A percentile compares a stretch with the other conserved stretches of the same genome.
These are phyloP conservation scores for Diddensiella caesifluorescens DNA, from an alignment of 805 yeast species.

Conservation along the genomic window DNA sequence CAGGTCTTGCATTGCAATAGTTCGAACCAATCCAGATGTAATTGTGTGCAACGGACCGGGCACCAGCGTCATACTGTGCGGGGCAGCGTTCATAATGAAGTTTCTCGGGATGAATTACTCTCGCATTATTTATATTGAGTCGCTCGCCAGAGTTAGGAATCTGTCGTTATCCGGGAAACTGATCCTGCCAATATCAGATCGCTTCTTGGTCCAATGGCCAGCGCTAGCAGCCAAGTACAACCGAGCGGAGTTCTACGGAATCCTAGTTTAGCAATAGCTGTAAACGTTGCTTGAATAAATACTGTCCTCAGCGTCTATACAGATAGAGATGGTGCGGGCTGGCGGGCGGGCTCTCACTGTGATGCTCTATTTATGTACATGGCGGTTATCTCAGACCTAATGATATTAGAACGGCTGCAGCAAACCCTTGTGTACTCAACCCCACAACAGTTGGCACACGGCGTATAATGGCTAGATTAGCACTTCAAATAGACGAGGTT, in stretches of 20 bases:
- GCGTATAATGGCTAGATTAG: no score
- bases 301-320: no score
- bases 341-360: neutral
- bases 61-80: constrained; percentile 65
- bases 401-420: no score
- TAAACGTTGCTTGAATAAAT: no score
- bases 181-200: constrained; percentile 62
- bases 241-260: constrained; percentile 71
- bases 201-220: constrained; percentile 90
- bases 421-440: no score
- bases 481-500: constrained; percentile 33
- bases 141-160: constrained; percentile 72
- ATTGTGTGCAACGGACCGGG: constrained; percentile 76
- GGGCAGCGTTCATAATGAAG: constrained; percentile 46
- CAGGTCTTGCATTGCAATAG: constrained; percentile 27
- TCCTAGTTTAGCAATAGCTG: constrained; percentile 62
- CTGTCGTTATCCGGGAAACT: constrained; percentile 75
- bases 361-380: neutral
- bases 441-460: no score
- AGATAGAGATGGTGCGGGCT: neutral
- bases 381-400: no score
- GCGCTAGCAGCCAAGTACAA: constrained; percentile 45
- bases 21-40: constrained; percentile 36
- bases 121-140: constrained; percentile 73
- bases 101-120: constrained; percentile 34